phyloP scores from a whole-genome alignment of 257 asterid species.

The Jasminum sambac region DNA sequence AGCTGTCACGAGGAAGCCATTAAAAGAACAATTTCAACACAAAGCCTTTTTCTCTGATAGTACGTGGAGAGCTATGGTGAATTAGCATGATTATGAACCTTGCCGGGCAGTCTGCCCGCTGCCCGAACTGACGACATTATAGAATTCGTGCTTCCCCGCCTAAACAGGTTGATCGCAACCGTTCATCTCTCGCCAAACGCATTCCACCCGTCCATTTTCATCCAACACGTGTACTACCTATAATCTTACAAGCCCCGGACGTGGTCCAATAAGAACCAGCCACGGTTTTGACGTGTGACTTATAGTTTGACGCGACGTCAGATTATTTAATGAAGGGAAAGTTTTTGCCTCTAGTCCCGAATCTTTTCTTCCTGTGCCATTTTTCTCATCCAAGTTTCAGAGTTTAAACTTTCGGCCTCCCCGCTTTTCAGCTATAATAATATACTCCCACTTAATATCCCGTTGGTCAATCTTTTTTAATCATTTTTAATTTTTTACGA shows the following conservation, averaged over 20 bases:
- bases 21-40: not conserved
- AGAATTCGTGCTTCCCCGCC: constrained; percentile 27
- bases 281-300: constrained; percentile 23
- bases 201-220: constrained; percentile 42
- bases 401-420: not conserved
- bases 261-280: constrained; percentile 30
- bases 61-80: constrained; percentile 1
- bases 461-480: no score
- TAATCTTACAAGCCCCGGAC: not conserved
- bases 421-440: not conserved
- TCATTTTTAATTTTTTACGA: no score
- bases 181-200: constrained; percentile 22
- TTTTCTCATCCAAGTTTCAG: not conserved
- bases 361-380: not conserved
- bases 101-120: constrained; percentile 9
- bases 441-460: no score
- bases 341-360: not conserved
- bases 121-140: constrained; percentile 13
- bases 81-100: not conserved
- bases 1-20: not conserved
- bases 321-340: not conserved
- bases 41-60: not conserved
- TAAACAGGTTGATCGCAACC: constrained; percentile 29
- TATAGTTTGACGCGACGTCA: not conserved
- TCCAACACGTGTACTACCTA: constrained; percentile 39